phyloP scores from a whole-genome alignment of 306 rosid genomes.

The Rosa chinensis region DNA sequence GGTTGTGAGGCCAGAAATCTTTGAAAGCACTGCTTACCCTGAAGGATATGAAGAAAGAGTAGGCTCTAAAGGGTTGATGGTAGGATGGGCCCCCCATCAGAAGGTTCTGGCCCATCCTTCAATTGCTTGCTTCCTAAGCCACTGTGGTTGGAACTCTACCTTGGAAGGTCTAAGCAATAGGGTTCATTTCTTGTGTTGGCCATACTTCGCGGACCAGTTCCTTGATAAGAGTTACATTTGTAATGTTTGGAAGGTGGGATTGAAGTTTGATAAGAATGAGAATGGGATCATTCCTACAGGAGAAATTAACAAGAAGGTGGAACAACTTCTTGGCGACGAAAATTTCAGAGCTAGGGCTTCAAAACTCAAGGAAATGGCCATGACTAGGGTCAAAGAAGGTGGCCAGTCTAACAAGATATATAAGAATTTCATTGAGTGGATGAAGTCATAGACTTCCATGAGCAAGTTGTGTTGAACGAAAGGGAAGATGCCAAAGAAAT shows the following conservation, averaged over 20 bases:
- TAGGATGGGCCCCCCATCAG: conserved; percentile 38
- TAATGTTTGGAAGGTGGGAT: conserved; percentile 68
- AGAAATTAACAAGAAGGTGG: conserved; percentile 49
- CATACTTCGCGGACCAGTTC: conserved; percentile 67
- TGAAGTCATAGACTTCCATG: conserved; percentile 29
- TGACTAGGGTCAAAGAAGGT: conserved; percentile 28
- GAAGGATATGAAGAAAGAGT: conserved; percentile 12
- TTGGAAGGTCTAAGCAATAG: conserved; percentile 60
- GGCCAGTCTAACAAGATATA: conserved; percentile 46
- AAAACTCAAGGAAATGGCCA: conserved; percentile 39
- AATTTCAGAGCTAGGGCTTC: conserved; percentile 33
- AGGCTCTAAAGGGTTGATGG: conserved; percentile 16
- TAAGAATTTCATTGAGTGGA: conserved; percentile 50
- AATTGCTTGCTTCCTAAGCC: conserved; percentile 70
- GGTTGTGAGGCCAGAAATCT: conserved; percentile 34
- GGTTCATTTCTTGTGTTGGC: conserved; percentile 70
- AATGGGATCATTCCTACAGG: conserved; percentile 34
- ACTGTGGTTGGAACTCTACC: conserved; percentile 79
- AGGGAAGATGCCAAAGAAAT: too few relatives aligned
- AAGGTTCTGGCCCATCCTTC: conserved; percentile 50
- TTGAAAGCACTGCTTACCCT: neutral
- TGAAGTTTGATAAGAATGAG: conserved; percentile 35
- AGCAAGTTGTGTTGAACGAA: neutral
- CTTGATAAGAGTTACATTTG: conserved; percentile 49
- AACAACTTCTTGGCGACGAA: conserved; percentile 41